Evolutionary conservation across 805 yeast species (phyloP).

Genomic region (Nakazawaea anatomiae): DNA sequence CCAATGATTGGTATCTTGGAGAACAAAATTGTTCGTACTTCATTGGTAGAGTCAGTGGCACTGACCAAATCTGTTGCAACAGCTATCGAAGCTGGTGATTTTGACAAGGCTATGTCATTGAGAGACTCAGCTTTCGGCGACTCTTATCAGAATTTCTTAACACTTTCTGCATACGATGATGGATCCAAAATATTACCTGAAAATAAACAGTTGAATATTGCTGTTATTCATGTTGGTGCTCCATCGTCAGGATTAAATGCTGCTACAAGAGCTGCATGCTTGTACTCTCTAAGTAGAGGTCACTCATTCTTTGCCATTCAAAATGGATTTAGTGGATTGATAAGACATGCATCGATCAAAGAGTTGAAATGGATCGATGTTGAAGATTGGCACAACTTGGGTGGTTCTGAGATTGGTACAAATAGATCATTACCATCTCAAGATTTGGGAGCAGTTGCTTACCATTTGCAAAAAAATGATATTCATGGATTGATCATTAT

Average conservation of each 20-base stretch:
- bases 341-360: conserved; percentile 80
- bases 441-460: conserved; percentile 89
- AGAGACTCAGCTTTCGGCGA: conserved; percentile 88
- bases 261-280: conserved; percentile 85
- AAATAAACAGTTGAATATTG: conserved; percentile 63
- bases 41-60: conserved; percentile 84
- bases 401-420: conserved; percentile 97
- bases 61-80: conserved; percentile 86
- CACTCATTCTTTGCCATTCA: conserved; percentile 87
- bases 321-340: conserved; percentile 90
- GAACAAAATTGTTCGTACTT: conserved; percentile 78
- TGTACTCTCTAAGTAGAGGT: conserved; percentile 84
- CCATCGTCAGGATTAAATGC: conserved; percentile 96
- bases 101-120: conserved; percentile 78
- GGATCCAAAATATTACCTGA: conserved; percentile 54
- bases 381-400: conserved; percentile 81
- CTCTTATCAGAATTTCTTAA: conserved; percentile 64
- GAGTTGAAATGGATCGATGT: conserved; percentile 79
- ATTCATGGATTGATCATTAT: conserved; percentile 87
- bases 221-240: conserved; percentile 90
- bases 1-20: conserved; percentile 91
- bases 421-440: conserved; percentile 80
- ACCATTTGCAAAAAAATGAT: conserved; percentile 80
- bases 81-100: conserved; percentile 75
- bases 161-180: conserved; percentile 64